Base-by-base conservation (phyloP, 1,139 yeast genomes). In the Debaryomyces sp. region DNA sequence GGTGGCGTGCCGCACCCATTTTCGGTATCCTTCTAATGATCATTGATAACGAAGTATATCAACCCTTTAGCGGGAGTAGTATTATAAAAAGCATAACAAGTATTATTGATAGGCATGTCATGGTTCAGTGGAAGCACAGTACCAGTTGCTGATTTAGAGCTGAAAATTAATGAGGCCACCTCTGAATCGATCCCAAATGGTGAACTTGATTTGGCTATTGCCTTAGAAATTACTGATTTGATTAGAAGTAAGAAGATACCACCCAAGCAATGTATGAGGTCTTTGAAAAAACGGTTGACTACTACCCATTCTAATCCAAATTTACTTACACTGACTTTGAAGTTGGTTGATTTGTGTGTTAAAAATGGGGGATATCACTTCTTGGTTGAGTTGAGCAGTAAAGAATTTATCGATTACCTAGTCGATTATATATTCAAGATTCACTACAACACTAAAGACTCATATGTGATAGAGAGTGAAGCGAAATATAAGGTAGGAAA, bases 281-380 rank as follows among this genome's bases (percentile, higher is more conserved):
- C 86, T 15, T 70, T 94, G 53, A 91, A 90, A 72, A 86, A 85
- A 56, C 77, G 97, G 44, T 71, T 92, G 35, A 73, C 85, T 26
- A 73, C 79, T 50, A 78, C 82, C 17, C 79, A 82, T 56, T 62
- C 70, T 29, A 86, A 86, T 58, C 96, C 97, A 6, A 91, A 91
- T 65, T 80, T 85, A 26, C 88, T 89, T 58, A 75, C 83, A 34
- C 81, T 94, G 8, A 78, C 92, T 0, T 77, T 96, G 61, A 87
- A 87, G 61, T 73, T 95, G 54, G 75, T 85, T 22, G 98, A 94
- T 60, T 80, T 90, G 42, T 89, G 97, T 68, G 87, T 94, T 49
- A 94, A 95, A 71, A 94, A 95, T 65, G 92, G 97, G 44, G 99
- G 99, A 6, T 76, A 77, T 46, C 96, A 90, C 59, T 92, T 94